phyloP scores from a whole-genome alignment of 2,329 filamentous ascomycete species.

The Aspergillus sp. region DNA sequence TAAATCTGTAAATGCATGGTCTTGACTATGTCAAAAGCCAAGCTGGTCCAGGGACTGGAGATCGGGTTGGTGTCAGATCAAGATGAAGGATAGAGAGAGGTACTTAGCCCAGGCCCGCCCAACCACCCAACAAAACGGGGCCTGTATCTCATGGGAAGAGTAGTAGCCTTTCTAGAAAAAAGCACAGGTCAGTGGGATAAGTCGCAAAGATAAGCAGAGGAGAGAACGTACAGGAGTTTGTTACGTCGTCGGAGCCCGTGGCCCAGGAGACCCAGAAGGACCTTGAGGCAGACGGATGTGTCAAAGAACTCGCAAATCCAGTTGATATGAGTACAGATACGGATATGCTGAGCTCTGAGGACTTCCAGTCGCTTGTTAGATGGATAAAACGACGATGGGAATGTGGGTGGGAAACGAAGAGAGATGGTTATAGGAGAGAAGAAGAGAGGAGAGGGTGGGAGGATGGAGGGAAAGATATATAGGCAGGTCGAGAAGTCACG shows the following conservation, averaged over 20 bases:
- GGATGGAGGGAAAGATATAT: neutral
- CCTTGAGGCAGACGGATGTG: neutral
- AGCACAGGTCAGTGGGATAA: neutral
- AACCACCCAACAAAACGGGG: conserved; percentile 2
- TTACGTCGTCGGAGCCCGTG: neutral
- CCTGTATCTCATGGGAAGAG: neutral
- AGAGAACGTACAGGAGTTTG: neutral
- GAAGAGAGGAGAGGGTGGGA: neutral
- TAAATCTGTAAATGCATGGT: neutral
- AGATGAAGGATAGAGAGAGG: neutral
- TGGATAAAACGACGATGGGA: neutral
- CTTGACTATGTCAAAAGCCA: neutral
- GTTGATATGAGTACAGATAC: neutral
- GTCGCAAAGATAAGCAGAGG: neutral
- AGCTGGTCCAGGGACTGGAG: neutral
- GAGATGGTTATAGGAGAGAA: neutral
- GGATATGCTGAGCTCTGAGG: neutral
- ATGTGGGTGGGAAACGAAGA: neutral
- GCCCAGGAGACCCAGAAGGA: neutral
- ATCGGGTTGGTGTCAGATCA: too few species aligned
- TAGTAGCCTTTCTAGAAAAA: neutral
- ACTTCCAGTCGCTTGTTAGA: neutral
- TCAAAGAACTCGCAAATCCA: neutral
- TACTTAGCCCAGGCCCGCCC: conserved; percentile 5
- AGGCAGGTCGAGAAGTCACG: neutral